These are phyloP conservation scores for Colletotrichum lini DNA, from an alignment of 2,329 filamentous ascomycete genomes.

Conservation along the genomic window DNA sequence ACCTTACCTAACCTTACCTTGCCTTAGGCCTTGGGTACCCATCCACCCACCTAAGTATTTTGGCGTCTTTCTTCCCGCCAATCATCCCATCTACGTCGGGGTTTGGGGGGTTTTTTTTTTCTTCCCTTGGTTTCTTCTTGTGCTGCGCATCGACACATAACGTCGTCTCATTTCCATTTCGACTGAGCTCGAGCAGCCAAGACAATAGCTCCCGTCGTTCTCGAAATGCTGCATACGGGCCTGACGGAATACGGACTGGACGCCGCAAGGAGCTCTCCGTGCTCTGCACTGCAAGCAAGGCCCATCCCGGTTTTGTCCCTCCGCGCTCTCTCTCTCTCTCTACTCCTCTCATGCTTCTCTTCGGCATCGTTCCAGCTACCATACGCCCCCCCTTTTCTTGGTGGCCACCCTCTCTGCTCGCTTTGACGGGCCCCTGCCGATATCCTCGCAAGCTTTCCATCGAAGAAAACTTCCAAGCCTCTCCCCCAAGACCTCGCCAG, in stretches of 20 bases:
- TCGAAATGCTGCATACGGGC: conserved; percentile 28
- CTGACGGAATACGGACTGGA: conserved; percentile 9
- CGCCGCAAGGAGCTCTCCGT: conserved; percentile 11
- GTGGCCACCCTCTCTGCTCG: neutral
- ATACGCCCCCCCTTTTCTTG: conserved; percentile 2
- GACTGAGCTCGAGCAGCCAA: conserved; percentile 32
- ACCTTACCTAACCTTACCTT: too few relatives aligned
- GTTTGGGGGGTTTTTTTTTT: too few relatives aligned
- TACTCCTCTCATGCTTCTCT: too few relatives aligned
- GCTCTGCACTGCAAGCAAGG: conserved; percentile 26
- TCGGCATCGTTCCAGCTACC: neutral
- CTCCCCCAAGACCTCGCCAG: conserved; percentile 3
- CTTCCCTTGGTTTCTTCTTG: neutral
- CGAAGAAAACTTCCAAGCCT: conserved; percentile 32
- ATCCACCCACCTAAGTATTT: neutral
- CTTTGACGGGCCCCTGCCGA: conserved; percentile 16
- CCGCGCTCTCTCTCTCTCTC: too few relatives aligned
- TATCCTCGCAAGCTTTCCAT: conserved; percentile 21
- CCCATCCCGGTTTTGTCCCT: neutral
- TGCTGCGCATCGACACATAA: conserved; percentile 35
- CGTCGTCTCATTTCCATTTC: conserved; percentile 29
- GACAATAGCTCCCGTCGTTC: conserved; percentile 35
- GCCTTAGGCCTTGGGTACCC: too few relatives aligned
- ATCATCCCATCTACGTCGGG: conserved; percentile 17
- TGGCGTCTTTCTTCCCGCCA: conserved; percentile 27